Conservation (phyloP, 2,329 filamentous ascomycete genomes). For the Botrytis sinoallii region DNA sequence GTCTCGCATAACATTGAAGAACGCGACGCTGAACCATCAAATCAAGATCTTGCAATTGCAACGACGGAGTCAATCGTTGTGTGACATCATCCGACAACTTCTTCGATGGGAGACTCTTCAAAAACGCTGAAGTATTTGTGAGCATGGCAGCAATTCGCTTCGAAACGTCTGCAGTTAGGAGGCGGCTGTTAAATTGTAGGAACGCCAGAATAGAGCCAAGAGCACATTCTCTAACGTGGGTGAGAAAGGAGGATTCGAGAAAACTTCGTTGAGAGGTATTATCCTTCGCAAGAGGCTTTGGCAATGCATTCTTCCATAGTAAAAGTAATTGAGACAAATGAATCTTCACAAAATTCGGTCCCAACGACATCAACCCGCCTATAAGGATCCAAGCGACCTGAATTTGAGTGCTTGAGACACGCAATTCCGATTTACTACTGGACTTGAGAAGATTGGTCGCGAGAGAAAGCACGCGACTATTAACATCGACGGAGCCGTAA, state of each 20-base stretch:
- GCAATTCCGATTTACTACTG: slow-evolving; percentile 84
- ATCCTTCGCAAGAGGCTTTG: slow-evolving; percentile 90
- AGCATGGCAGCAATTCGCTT: slow-evolving; percentile 92
- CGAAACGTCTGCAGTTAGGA: slow-evolving; percentile 90
- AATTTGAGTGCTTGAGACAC: slow-evolving; percentile 89
- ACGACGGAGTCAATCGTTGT: slow-evolving; percentile 76
- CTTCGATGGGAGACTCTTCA: slow-evolving; percentile 79
- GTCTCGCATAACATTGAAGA: slow-evolving; percentile 88
- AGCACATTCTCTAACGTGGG: slow-evolving; percentile 92
- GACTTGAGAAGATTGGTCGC: slow-evolving; percentile 90
- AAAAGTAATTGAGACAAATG: slow-evolving; percentile 90
- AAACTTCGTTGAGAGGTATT: slow-evolving; percentile 80
- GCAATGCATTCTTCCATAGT: slow-evolving; percentile 95
- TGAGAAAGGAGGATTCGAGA: slow-evolving; percentile 86
- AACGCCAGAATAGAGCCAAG: slow-evolving; percentile 89
- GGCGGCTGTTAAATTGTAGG: slow-evolving; percentile 84
- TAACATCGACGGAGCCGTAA: slow-evolving; percentile 93
- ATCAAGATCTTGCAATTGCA: slow-evolving; percentile 87
- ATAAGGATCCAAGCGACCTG: slow-evolving; percentile 98
- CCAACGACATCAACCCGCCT: slow-evolving; percentile 91
- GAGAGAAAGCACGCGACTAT: slow-evolving; percentile 85
- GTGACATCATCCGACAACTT: slow-evolving; percentile 84
- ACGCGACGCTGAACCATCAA: slow-evolving; percentile 92
- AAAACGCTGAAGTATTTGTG: slow-evolving; percentile 86
- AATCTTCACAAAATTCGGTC: slow-evolving; percentile 98